Evolutionary conservation across 495 filamentous ascomycete genomes (phyloP).

Genomic region (Xylaria palmicola): DNA sequence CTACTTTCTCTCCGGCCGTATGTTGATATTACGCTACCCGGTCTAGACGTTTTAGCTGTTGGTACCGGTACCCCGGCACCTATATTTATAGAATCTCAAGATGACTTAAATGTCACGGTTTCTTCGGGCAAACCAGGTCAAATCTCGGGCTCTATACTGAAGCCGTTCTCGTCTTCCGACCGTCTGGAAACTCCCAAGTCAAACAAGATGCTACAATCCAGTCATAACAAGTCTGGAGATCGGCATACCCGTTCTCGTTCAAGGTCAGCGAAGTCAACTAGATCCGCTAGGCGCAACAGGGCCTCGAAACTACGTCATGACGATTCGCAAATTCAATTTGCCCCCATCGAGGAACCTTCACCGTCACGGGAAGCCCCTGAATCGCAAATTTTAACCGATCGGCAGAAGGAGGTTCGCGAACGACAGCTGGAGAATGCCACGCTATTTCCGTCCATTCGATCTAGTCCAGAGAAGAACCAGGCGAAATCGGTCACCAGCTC

Average conservation of each 20-base stretch:
- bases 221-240: conserved; percentile 20
- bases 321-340: conserved; percentile 76
- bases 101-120: conserved; percentile 33
- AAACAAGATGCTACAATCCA: conserved; percentile 18
- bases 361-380: conserved; percentile 45
- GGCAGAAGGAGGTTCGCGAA: conserved; percentile 68
- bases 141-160: neutral
- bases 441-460: conserved; percentile 69
- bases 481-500: neutral
- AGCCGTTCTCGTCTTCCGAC: conserved; percentile 20
- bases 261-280: neutral
- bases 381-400: conserved; percentile 69
- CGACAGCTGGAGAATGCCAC: conserved; percentile 63
- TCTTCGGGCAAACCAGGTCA: conserved; percentile 7
- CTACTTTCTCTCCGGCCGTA: conserved; percentile 39
- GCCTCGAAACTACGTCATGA: conserved; percentile 61
- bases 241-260: neutral
- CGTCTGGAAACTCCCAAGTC: conserved; percentile 9
- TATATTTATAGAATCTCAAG: conserved; percentile 55
- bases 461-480: conserved; percentile 49
- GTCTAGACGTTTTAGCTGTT: conserved; percentile 33
- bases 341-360: conserved; percentile 57
- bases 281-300: conserved; percentile 21
- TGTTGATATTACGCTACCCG: conserved; percentile 42
- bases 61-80: conserved; percentile 30